Evolutionary conservation across 2,329 filamentous ascomycete species (phyloP), one percentile per base, ranked within the genome.

Genomic region (Verticillium nubilum): DNA sequence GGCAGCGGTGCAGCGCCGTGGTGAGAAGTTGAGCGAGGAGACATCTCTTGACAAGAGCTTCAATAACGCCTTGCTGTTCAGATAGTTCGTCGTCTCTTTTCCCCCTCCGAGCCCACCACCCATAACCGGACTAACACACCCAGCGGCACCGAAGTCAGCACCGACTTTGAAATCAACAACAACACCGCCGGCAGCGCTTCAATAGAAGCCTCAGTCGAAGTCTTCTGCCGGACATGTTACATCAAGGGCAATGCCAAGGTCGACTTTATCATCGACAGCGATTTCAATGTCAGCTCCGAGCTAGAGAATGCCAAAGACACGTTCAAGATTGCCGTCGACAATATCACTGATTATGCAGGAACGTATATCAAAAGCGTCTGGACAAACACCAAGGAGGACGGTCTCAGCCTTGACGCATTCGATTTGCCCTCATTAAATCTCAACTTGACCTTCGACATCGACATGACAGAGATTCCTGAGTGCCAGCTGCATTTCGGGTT

Each of bases 151-250:
- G 4, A 19, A 58, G 55, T 60, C 37, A 61, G 54, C 57, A 65
- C 3, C 17, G 58, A 65, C 27, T 52, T 25, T 10, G 42, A 56
- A 31, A 56, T 23, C 12, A 42, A 63, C 13, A 60, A 59, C 2
- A 68, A 67, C 6, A 58, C 66, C 12, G 59, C 67, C 3, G 42
- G 62, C 60, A 3, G 31, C 42, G 42, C 42, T 12, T 50, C 42
- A 23, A 9, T 19, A 7, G n/a, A 65, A 13, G 60, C 64, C 5
- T 66, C 68, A 3, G 64, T 81, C n/a, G 70, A 79, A 55, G 73
- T 81, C 33, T 70, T 71, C 12, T 83, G 80, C 66, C 73, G 70
- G 4, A 78, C 70, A 4, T 84, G 82, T 64, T 84, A 84, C 65
- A 67, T 83, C 58, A 79, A 78, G 59, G 80, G 79, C 52, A 67